phyloP scores from a whole-genome alignment of 345 rosid species.

The Pistacia vera region DNA sequence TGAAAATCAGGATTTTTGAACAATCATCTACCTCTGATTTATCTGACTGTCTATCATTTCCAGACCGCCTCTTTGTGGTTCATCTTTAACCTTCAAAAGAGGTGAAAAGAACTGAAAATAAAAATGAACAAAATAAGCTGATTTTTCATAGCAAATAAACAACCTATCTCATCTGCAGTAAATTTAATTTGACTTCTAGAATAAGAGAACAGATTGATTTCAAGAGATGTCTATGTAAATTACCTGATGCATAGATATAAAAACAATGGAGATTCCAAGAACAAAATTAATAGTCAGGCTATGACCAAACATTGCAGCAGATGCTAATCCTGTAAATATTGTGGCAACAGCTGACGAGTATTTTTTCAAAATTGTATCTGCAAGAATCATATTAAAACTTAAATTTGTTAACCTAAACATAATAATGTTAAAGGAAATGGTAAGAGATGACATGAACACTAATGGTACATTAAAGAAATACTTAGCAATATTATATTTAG shows the following conservation, averaged over 20 bases:
- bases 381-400: conserved; percentile 11
- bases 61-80: conserved; percentile 17
- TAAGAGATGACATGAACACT: not conserved
- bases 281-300: conserved; percentile 35
- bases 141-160: not conserved
- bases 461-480: not conserved
- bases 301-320: conserved; percentile 43
- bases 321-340: conserved; percentile 44
- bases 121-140: not conserved
- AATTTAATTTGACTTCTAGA: not conserved
- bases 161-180: not conserved
- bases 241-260: conserved; percentile 52
- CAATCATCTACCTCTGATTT: conserved; percentile 16
- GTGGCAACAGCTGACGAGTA: conserved; percentile 46
- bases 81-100: conserved; percentile 37
- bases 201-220: not conserved
- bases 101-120: conserved; percentile 42
- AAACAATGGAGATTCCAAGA: conserved; percentile 43
- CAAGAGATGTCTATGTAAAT: not conserved
- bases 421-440: not conserved
- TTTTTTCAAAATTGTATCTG: conserved; percentile 50
- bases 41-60: conserved; percentile 19
- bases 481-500: not conserved
- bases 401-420: not conserved
- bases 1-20: not conserved